A percentile compares a stretch with the other conserved stretches of the same genome.
Conservation (phyloP, 2,329 filamentous ascomycete genomes). For the Alternaria brassicae region DNA sequence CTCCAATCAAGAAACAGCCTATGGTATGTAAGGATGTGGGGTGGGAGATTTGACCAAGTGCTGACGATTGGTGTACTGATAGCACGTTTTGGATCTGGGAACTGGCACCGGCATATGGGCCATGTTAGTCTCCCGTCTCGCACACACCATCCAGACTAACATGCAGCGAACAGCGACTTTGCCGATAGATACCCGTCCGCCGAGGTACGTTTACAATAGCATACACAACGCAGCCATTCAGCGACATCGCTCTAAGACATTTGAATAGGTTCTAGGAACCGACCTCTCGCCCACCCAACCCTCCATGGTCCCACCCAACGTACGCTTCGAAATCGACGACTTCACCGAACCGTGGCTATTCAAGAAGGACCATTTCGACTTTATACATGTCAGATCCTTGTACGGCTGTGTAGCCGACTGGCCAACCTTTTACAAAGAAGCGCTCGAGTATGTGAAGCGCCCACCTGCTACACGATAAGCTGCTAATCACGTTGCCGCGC, state of each 20-base stretch:
- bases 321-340: constrained; percentile 44
- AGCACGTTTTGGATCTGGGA: constrained; percentile 51
- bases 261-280: constrained; percentile 39
- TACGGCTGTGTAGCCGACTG: constrained; percentile 33
- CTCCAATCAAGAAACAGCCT: constrained; percentile 32
- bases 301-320: constrained; percentile 41
- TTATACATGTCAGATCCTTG: constrained; percentile 30
- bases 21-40: constrained; percentile 11
- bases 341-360: constrained; percentile 42
- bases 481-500: not conserved
- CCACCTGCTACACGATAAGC: not conserved
- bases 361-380: constrained; percentile 31
- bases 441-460: constrained; percentile 24
- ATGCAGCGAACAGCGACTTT: constrained; percentile 39
- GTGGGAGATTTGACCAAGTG: not conserved
- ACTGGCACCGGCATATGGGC: constrained; percentile 54
- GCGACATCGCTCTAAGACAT: constrained; percentile 18
- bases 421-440: constrained; percentile 31
- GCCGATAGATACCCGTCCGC: constrained; percentile 50
- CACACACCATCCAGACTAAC: not conserved
- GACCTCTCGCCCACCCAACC: constrained; percentile 53
- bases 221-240: not conserved
- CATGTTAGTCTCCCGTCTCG: constrained; percentile 31
- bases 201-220: constrained; percentile 20
- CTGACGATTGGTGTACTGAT: constrained; percentile 1